Conservation (phyloP, 2,329 filamentous ascomycete genomes). For the Diaporthe vaccinii region DNA sequence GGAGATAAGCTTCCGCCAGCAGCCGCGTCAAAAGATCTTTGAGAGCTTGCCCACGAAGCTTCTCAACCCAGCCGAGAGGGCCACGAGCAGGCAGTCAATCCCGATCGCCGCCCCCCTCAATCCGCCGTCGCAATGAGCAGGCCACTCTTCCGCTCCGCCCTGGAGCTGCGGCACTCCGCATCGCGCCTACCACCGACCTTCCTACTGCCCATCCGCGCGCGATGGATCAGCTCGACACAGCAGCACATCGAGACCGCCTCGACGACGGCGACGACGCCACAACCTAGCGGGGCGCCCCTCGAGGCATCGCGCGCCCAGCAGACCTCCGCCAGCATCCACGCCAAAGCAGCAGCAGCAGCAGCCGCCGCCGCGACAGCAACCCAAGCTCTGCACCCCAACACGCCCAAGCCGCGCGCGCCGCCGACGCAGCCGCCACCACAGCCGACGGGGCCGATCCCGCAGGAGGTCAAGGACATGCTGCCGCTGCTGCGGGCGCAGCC, state of each 20-base stretch:
- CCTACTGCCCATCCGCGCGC: slow-evolving; percentile 64
- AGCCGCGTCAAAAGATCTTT: slow-evolving; percentile 20
- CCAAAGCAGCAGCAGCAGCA: neutral
- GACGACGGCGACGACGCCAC: slow-evolving; percentile 39
- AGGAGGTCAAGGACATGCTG: slow-evolving; percentile 72
- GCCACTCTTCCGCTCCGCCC: slow-evolving; percentile 72
- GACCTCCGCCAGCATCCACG: slow-evolving; percentile 24
- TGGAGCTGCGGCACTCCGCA: slow-evolving; percentile 68
- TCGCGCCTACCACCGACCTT: slow-evolving; percentile 63
- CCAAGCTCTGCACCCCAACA: slow-evolving; percentile 2
- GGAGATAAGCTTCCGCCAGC: neutral
- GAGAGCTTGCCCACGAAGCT: slow-evolving; percentile 1
- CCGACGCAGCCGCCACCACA: slow-evolving; percentile 58
- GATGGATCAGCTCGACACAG: slow-evolving; percentile 63
- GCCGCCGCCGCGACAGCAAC: neutral
- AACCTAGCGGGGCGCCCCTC: slow-evolving; percentile 27
- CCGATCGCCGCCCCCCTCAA: neutral
- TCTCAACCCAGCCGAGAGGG: neutral
- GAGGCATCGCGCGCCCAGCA: slow-evolving; percentile 29
- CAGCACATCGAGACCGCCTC: slow-evolving; percentile 60
- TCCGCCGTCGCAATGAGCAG: slow-evolving; percentile 62
- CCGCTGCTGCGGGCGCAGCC: slow-evolving; percentile 81
- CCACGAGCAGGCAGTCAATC: neutral
- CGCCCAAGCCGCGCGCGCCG: slow-evolving; percentile 64
- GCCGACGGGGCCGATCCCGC: slow-evolving; percentile 59